Evolutionary conservation across 371 early-diverging fungal genomes (phyloP).

Genomic region (Massospora cicadina): DNA sequence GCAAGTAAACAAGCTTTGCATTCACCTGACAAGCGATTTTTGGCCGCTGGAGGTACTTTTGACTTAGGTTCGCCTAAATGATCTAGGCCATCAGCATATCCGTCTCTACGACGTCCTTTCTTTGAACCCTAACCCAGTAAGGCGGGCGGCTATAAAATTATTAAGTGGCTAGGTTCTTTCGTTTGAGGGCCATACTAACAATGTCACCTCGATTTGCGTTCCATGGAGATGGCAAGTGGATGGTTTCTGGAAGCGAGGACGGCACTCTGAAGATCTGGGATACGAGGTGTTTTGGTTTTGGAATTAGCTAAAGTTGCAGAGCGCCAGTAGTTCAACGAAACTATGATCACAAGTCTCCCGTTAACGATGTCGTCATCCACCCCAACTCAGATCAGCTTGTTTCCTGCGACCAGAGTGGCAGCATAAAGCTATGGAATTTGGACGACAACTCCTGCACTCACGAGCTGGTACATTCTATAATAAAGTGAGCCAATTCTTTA

Average conservation of each 20-base stretch:
- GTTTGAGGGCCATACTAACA: conserved; percentile 77
- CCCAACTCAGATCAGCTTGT: conserved; percentile 87
- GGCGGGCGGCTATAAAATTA: conserved; percentile 7
- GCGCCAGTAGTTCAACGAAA: conserved; percentile 62
- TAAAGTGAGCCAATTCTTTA: conserved; percentile 12
- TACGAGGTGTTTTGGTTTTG: conserved; percentile 24
- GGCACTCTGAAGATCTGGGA: conserved; percentile 87
- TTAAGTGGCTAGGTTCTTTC: conserved; percentile 30
- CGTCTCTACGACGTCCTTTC: conserved; percentile 71
- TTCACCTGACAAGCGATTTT: conserved; percentile 85
- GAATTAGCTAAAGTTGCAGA: conserved; percentile 18
- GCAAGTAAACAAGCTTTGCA: conserved; percentile 87
- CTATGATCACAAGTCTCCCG: conserved; percentile 71
- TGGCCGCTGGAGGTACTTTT: conserved; percentile 75
- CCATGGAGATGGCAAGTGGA: conserved; percentile 79
- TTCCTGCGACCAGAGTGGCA: conserved; percentile 86
- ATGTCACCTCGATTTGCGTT: conserved; percentile 87
- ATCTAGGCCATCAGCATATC: conserved; percentile 55
- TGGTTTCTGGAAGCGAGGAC: conserved; percentile 87
- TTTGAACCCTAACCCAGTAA: conserved; percentile 56
- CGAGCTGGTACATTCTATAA: conserved; percentile 39
- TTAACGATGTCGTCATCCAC: conserved; percentile 89
- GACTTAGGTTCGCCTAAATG: not conserved
- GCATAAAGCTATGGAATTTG: conserved; percentile 83
- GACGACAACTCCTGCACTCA: conserved; percentile 77